Base-by-base conservation (phyloP, 176 grass and related monocot species). In the Oryza australiensis region DNA sequence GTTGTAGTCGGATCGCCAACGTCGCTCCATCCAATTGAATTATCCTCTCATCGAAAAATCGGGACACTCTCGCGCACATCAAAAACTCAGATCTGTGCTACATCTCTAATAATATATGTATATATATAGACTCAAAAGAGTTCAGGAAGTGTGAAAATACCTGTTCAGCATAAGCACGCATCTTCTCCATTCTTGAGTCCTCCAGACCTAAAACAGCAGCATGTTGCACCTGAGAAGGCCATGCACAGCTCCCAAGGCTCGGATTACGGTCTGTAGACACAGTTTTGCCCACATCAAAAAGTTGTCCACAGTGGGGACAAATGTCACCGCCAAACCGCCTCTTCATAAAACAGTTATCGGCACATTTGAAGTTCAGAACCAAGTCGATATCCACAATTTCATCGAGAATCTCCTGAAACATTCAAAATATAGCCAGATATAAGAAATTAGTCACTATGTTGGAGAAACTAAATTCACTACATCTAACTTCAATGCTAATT, bases 361-460 rank as follows among this genome's bases (percentile, higher is more conserved):
- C 81, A 24, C 85, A 99, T 88, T 99, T 99, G 79, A 99, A 95
- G 85, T 99, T 99, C 82, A 99, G 85, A 82, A 95, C 93, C 68
- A 99, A 73, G 63, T 99, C 89, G 28, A 99, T 87, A 40, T 95
- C 87, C 18, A 90, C 87, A 73, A 99, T 95, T 80, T 95, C 84
- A 80, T 99, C 93, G 67, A 99, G 96, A 66, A 99, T 90, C 84
- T 99, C 96, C 96, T 94, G 87, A 81, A 83, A 76, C 27, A 74
- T 18, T 55, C 20, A 18, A 75, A 75, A 64, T 66, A 27, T 13
- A 79, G 26, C 30, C 22, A 60, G 20, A 60, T 26, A 82, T 29
- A 66, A 18, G 28, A 83, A 4, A 33, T 20, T 68, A 90, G 37
- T 51, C 46, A 62, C 12, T 8, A 68, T 3, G 5, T 57, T 59